Percentiles rank a stretch among this genome's conserved stretches.
These are phyloP conservation scores for Penicillium psychrosexuale DNA, from an alignment of 2,329 filamentous ascomycete genomes.

Conservation along the genomic window DNA sequence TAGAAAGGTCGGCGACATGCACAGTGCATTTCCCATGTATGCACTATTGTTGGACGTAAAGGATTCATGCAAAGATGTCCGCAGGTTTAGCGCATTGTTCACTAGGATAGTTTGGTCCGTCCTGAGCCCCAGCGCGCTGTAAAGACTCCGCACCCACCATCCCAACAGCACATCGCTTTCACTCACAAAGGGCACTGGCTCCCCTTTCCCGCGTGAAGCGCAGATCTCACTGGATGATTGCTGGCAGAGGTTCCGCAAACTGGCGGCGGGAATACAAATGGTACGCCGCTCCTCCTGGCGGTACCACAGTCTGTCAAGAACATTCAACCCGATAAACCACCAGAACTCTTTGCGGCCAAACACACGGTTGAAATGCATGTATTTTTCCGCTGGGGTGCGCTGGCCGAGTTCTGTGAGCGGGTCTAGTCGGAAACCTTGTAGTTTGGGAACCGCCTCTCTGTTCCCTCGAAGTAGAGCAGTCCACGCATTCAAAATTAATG, in stretches of 20 bases:
- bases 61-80: not conserved
- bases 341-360: not conserved
- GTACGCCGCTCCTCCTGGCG: not conserved
- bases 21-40: not conserved
- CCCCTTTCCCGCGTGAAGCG: not conserved
- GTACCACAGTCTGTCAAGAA: not conserved
- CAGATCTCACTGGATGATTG: not conserved
- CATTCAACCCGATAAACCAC: not conserved
- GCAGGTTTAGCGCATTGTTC: not conserved
- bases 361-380: not conserved
- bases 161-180: not conserved
- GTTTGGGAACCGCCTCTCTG: not conserved
- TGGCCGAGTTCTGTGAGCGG: not conserved
- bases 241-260: not conserved
- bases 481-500: not conserved
- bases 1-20: not conserved
- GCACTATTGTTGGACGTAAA: not conserved
- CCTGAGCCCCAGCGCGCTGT: not conserved
- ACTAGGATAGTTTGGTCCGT: not conserved
- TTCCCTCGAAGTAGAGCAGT: not conserved
- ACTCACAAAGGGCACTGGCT: not conserved
- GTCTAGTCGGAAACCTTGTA: not conserved
- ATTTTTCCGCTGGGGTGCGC: not conserved
- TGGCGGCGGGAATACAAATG: not conserved
- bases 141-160: not conserved